These are phyloP conservation scores for Aspergillus terreus DNA, from an alignment of 2,329 filamentous ascomycete species.

Conservation along the genomic window DNA sequence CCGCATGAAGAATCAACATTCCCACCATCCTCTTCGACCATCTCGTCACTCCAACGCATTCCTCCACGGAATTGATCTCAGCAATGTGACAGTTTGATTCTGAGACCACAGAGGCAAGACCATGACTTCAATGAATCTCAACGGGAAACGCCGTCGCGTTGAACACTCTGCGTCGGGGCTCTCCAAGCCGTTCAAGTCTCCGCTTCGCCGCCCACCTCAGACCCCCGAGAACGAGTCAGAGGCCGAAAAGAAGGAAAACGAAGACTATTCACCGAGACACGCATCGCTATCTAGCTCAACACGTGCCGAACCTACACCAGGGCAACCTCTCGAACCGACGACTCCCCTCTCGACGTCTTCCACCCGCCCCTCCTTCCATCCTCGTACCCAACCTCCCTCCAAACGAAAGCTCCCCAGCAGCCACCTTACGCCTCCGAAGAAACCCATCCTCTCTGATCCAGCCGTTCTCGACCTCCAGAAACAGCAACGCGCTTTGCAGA, in stretches of 20 bases:
- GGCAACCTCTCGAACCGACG: not conserved
- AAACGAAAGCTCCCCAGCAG: slow-evolving; percentile 7
- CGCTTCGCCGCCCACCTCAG: slow-evolving; percentile 49
- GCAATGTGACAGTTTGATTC: not conserved
- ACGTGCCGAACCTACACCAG: not conserved
- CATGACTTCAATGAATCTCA: slow-evolving; percentile 20
- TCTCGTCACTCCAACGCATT: not conserved
- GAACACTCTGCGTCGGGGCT: slow-evolving; percentile 57
- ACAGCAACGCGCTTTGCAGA: slow-evolving; percentile 30
- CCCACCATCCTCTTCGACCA: not conserved
- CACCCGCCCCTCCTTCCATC: not conserved
- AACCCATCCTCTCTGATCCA: slow-evolving; percentile 17
- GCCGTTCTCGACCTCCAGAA: slow-evolving; percentile 33
- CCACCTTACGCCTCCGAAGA: slow-evolving; percentile 10
- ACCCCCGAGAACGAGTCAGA: slow-evolving; percentile 1
- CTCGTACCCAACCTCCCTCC: not conserved
- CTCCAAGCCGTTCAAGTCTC: slow-evolving; percentile 69
- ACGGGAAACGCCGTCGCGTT: slow-evolving; percentile 62
- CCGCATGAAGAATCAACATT: not conserved
- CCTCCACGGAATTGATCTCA: not conserved
- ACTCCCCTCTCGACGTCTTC: not conserved
- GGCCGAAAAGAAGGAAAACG: not conserved
- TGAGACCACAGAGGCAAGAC: not conserved
- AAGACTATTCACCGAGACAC: not conserved
- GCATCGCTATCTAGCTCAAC: not conserved